These are phyloP conservation scores for Clitoria ternatea DNA, from an alignment of 306 rosid species.

Conservation along the genomic window DNA sequence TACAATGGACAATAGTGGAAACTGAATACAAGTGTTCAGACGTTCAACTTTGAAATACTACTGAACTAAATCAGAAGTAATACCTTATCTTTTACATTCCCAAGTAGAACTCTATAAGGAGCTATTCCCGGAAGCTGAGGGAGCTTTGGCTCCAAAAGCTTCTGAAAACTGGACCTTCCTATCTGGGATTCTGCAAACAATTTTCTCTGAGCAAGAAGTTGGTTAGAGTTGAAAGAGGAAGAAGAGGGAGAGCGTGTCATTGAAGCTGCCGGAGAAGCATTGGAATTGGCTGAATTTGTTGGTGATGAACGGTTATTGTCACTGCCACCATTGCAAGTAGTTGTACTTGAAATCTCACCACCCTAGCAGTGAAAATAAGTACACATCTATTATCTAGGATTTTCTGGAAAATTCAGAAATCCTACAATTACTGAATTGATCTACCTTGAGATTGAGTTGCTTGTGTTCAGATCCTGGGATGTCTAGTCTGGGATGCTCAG, in stretches of 20 bases:
- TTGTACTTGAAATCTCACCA: conserved; percentile 30
- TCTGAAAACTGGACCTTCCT: conserved; percentile 75
- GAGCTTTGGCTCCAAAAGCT: conserved; percentile 81
- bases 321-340: conserved; percentile 23
- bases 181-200: conserved; percentile 54
- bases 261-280: conserved; percentile 21
- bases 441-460: conserved; percentile 50
- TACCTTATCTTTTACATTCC: conserved; percentile 81
- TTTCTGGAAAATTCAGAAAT: conserved; percentile 18
- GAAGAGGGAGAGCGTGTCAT: conserved; percentile 41
- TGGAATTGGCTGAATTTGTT: conserved; percentile 28
- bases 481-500: conserved; percentile 57
- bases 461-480: conserved; percentile 46
- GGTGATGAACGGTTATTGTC: conserved; percentile 2
- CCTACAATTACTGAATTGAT: conserved; percentile 15
- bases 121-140: conserved; percentile 61
- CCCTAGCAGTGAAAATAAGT: conserved; percentile 31
- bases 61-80: conserved; percentile 11
- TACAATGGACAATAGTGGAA: conserved; percentile 8
- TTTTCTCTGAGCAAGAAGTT: conserved; percentile 59
- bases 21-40: conserved; percentile 1
- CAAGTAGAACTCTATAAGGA: conserved; percentile 77
- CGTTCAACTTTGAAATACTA: not conserved
- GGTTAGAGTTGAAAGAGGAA: conserved; percentile 54
- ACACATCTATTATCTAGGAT: not conserved